Conservation (phyloP, 345 rosid genomes). For the Cardamine occulta region DNA sequence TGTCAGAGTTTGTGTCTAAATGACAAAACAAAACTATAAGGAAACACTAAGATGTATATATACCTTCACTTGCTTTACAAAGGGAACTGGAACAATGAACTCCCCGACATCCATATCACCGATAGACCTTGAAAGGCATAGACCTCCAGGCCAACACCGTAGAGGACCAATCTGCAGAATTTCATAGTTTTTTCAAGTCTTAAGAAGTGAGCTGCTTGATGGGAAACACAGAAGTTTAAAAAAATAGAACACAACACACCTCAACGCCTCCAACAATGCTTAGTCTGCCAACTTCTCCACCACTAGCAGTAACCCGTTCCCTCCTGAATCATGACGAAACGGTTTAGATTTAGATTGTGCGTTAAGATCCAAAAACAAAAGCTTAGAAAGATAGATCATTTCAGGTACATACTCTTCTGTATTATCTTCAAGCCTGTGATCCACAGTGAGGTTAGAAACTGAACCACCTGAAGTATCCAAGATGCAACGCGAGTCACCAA, state of each 20-base stretch:
- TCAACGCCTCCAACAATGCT: constrained; percentile 79
- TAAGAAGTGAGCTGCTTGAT: constrained; percentile 1
- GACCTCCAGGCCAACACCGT: constrained; percentile 95
- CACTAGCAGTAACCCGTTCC: constrained; percentile 89
- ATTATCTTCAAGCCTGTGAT: constrained; percentile 91
- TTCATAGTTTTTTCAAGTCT: background rate
- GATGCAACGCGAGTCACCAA: constrained; percentile 92
- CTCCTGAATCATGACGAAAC: constrained; percentile 53
- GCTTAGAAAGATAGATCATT: background rate
- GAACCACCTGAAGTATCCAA: constrained; percentile 75
- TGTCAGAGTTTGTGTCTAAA: constrained; percentile 16
- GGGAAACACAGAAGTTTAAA: background rate
- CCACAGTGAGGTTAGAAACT: constrained; percentile 78
- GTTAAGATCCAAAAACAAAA: constrained; percentile 9
- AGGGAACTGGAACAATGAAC: constrained; percentile 86
- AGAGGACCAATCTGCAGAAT: constrained; percentile 73
- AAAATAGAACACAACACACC: constrained; percentile 46
- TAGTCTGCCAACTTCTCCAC: constrained; percentile 98
- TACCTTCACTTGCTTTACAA: constrained; percentile 92
- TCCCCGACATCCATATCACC: constrained; percentile 97
- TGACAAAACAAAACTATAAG: background rate
- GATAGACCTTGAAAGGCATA: constrained; percentile 92
- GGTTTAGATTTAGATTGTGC: constrained; percentile 6
- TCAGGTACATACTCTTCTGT: constrained; percentile 68
- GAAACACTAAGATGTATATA: constrained; percentile 3